Base-by-base conservation (phyloP, 208 protist species). In the Wallacemonas collosoma region DNA sequence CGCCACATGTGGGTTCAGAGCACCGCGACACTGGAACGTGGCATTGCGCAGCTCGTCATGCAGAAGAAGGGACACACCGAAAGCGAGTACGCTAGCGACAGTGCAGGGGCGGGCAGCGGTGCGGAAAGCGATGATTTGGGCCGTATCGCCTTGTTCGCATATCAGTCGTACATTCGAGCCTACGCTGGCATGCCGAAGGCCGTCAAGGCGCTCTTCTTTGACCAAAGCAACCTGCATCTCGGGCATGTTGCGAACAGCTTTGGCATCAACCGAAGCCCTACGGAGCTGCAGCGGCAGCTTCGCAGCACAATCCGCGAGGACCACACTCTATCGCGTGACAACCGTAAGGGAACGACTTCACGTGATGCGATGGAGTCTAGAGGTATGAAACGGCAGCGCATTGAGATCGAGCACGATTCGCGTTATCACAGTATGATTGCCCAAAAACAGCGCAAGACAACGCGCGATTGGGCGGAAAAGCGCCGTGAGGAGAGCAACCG, bases 81-180 rank as follows among this genome's bases (percentile, higher is more conserved):
- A 2, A 63, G 55, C 4, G 45, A 57, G 8, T 1, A 47, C 39
- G 60, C 45, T 12, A 70, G 54, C 3, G 48, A 80, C 26, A 53
- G 61, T 38, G 63, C 6, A 44, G 50, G 3, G 43, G 12, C 38
- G 0, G 60, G 17, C 91, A 75, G 98, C 98, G 12, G 15, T 44
- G 61, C 54, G 15, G 26, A 26, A 26, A 77, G 71, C 77, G 99
- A 99, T 81, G 99, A 99, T 73, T 84, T 99, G 9, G 85, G 97
- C 75, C 93, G 96, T 58, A 87, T 91, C 8, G 97, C 98, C 3
- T 72, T 97, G 15, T 99, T 99, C 66, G 98, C 96, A 14, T 99
- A 99, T 82, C 97, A 98, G 63, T 98, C 91, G 14, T 99, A 99
- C 80, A 82, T 99, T 57, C 93, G 98, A 64, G 84, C 97, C n/a